A percentile compares a stretch with the other conserved stretches of the same genome.
phyloP scores from a whole-genome alignment of 257 asterid genomes.

The Solanum medicagineum region DNA sequence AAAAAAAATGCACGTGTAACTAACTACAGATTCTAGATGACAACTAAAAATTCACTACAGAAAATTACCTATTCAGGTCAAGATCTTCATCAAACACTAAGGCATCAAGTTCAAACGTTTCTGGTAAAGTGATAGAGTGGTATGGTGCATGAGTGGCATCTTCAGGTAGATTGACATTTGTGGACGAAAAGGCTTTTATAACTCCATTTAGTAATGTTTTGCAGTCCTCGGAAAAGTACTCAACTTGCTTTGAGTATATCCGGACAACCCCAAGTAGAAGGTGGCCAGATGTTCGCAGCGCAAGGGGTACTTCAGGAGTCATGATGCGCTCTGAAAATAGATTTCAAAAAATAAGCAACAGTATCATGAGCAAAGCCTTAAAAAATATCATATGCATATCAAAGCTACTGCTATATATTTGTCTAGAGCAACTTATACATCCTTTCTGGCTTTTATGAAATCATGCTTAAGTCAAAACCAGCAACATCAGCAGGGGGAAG shows the following conservation, averaged over 20 bases:
- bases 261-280: conserved; percentile 93
- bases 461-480: neutral
- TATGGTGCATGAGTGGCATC: conserved; percentile 58
- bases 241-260: conserved; percentile 79
- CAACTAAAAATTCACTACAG: neutral
- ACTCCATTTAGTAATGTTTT: conserved; percentile 25
- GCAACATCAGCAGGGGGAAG: neutral
- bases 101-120: conserved; percentile 54
- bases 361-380: neutral
- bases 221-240: conserved; percentile 67
- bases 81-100: conserved; percentile 35
- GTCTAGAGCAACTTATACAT: neutral
- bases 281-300: conserved; percentile 85
- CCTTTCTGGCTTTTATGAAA: neutral
- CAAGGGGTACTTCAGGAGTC: conserved; percentile 77
- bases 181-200: conserved; percentile 28
- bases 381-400: neutral
- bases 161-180: conserved; percentile 48
- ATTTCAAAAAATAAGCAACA: neutral
- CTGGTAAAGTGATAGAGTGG: conserved; percentile 59
- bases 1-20: neutral
- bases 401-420: neutral
- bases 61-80: conserved; percentile 29
- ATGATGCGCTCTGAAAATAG: conserved; percentile 53
- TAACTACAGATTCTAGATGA: neutral